Base-by-base conservation (phyloP, 331 rosid genomes). In the Quercus tomentella region DNA sequence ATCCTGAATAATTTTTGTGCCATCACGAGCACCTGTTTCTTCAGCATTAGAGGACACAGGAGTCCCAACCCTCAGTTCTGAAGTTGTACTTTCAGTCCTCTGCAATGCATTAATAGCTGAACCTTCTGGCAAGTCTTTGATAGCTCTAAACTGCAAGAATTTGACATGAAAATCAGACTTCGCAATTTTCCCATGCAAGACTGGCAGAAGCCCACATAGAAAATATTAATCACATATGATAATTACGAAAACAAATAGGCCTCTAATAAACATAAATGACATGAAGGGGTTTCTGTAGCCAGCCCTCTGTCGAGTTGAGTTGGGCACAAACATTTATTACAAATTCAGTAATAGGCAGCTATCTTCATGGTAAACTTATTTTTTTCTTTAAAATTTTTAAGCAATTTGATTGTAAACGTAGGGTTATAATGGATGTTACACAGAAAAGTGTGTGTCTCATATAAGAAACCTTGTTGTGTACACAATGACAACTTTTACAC, bases 81-180 rank as follows among this genome's bases (percentile, higher is more conserved):
- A 65, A 69, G 23, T 82, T 80, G 85, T 57, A 58, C 49, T 60
- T 73, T 83, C 51, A 31, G 78, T 87, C 73, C 31, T 81, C 72
- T 26, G 81, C 69, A 72, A 72, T 84, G 76, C 74, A 65, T 77
- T 31, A 49, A 81, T 62, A 70, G 74, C 70, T 68, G 89, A 78
- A 86, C 54, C 82, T 67, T 83, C 86, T 76, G 80, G 62, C 68
- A 79, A 61, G 82, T 73, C 68, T 35, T 88, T 87, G 54, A 43
- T 74, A 81, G 61, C 84, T 26, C 74, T 91, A 74, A 79, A 88
- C 96, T 84, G 91, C 84, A 86, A 70, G 70, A 76, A 72, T 75
- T 72, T 78, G 52, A 71, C 77, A 80, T 30, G 70, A 57, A 33
- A 79, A 41, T 79, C 66, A 80, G 63, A 78, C 54, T 76, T 66